These are phyloP conservation scores for Crithidia thermophila DNA, from an alignment of 208 protist genomes.

Conservation along the genomic window DNA sequence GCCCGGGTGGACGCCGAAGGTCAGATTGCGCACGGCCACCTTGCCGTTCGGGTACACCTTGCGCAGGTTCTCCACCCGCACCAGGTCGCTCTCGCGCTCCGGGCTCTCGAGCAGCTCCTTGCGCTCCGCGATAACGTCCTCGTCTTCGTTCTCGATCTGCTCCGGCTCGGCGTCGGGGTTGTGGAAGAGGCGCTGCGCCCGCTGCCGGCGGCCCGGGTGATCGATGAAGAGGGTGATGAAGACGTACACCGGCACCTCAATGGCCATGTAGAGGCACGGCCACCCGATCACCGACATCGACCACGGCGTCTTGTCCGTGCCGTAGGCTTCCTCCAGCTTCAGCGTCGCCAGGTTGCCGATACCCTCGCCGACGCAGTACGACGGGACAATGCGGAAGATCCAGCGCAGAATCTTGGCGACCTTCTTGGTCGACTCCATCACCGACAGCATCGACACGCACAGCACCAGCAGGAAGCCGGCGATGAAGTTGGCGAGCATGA, in stretches of 20 bases:
- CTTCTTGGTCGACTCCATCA: constrained; percentile 45
- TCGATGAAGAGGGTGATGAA: constrained; percentile 72
- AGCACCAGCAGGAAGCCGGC: constrained; percentile 76
- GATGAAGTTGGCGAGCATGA: constrained; percentile 80
- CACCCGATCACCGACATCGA: constrained; percentile 52
- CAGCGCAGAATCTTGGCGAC: constrained; percentile 43
- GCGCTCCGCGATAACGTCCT: constrained; percentile 46
- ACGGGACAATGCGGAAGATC: constrained; percentile 72
- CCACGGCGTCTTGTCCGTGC: constrained; percentile 35
- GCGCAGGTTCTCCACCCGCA: constrained; percentile 58
- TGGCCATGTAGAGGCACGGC: constrained; percentile 65
- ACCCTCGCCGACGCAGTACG: constrained; percentile 78
- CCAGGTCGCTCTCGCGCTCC: constrained; percentile 40
- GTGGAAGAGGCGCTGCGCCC: constrained; percentile 33
- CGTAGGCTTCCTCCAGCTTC: constrained; percentile 30
- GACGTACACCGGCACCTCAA: constrained; percentile 55
- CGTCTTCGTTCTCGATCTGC: constrained; percentile 42
- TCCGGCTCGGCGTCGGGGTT: constrained; percentile 34
- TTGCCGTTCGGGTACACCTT: constrained; percentile 72
- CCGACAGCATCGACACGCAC: constrained; percentile 48
- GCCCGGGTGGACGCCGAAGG: constrained; percentile 66
- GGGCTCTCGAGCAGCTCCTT: constrained; percentile 36
- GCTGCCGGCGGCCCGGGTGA: constrained; percentile 51
- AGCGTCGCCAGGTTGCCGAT: constrained; percentile 65
- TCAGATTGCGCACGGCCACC: constrained; percentile 70